Percentiles rank a stretch among this genome's conserved stretches.
These are phyloP conservation scores for Ceratobasidium sp. DNA, from an alignment of 1,284 basidiomycete genomes.

Conservation along the genomic window DNA sequence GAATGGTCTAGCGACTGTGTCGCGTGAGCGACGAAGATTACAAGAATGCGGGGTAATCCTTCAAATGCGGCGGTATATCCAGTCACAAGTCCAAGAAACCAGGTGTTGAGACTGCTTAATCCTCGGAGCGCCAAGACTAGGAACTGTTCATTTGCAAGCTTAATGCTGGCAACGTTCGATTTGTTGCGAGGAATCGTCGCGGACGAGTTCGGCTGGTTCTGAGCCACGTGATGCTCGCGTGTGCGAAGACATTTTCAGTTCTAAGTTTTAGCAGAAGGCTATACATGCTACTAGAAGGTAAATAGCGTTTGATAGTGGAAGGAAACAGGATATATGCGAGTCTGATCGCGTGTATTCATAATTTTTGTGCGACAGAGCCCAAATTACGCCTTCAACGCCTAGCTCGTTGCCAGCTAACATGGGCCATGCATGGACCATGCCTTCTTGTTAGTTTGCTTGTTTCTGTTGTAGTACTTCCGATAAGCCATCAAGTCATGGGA, in stretches of 20 bases:
- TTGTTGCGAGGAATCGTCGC: not conserved
- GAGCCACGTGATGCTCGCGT: not conserved
- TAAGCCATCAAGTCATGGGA: not conserved
- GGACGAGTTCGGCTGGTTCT: not conserved
- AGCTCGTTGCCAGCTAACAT: not conserved
- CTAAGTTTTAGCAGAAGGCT: not conserved
- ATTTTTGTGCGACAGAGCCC: too few species aligned
- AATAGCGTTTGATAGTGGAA: not conserved
- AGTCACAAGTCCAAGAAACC: not conserved
- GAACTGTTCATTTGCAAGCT: not conserved
- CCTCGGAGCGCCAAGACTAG: conserved; percentile 34
- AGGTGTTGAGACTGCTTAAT: conserved; percentile 14
- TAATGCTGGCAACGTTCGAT: conserved; percentile 28
- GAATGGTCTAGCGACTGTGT: not conserved
- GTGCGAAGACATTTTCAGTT: not conserved
- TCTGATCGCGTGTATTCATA: too few species aligned
- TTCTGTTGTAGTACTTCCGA: too few species aligned
- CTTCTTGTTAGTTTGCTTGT: too few species aligned
- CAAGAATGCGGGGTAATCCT: not conserved
- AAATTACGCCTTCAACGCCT: too few species aligned
- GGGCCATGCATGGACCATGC: too few species aligned
- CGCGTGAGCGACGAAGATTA: not conserved
- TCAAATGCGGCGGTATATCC: not conserved
- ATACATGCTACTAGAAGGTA: not conserved
- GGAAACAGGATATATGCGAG: not conserved